Evolutionary conservation across 352 stramenopile species (phyloP), one percentile per base, ranked within the genome.

Genomic region (Pythium sp.): DNA sequence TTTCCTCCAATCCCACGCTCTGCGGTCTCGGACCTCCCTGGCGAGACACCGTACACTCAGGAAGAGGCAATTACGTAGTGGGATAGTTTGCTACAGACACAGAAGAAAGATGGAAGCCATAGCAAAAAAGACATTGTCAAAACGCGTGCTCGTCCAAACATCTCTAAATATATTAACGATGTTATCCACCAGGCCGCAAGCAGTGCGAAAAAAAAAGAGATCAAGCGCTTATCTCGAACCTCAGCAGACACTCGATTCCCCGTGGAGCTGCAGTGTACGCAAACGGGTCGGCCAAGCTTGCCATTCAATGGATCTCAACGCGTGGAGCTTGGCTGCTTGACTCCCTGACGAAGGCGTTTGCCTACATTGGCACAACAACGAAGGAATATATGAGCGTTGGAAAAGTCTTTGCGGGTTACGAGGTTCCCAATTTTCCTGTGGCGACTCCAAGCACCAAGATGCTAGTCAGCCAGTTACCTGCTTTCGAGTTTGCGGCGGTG

Each of bases 321-420:
- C 28, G 65, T 0, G 66, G 68, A 0, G 46, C 69, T 18, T 73
- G 62, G 58, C 22, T 75, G 6, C 46, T 72, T 1, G 69, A 69
- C 4, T 75, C 62, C 0, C 63, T 69, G 3, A 70, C 62, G 3
- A 73, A 78, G 22, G 59, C 62, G 0, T 75, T 75, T 38, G 72
- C 62, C 15, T 73, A 75, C 59, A 80, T 77, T 53, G 69, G 66
- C 32, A 69, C 36, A 3, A 73, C 59, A 5, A 67, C 61, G 46
- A 41, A 47, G 1, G 73, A 72, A 18, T 67, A 73, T 58, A 62
- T 76, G 12, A 62, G 61, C 9, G 67, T 76, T 6, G 70, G 30
- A 0, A 74, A 76, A 54, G 65, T 71, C 1, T 24, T 75, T 4
- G 65, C 53, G 14, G 72, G 62, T 0, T 75, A 74, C 38, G 1